Evolutionary conservation across 2,329 filamentous ascomycete genomes (phyloP).

Genomic region (Colletotrichum tofieldiae): DNA sequence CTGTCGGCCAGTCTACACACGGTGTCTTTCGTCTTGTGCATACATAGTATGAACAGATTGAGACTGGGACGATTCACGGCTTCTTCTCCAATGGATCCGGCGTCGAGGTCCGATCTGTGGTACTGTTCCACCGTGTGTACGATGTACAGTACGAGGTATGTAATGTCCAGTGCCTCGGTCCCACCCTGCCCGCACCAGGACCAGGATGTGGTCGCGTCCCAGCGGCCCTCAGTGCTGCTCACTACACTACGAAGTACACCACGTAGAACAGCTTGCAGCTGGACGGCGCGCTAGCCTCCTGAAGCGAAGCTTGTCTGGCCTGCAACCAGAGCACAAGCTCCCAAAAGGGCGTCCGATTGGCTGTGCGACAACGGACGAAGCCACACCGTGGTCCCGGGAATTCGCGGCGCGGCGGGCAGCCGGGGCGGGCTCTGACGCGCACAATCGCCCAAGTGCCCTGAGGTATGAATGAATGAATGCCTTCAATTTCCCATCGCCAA

Average conservation of each 20-base stretch:
- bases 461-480: slow-evolving; percentile 13
- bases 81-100: not conserved
- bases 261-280: not conserved
- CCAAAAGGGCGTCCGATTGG: slow-evolving; percentile 25
- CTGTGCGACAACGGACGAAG: slow-evolving; percentile 27
- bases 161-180: not conserved
- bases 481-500: slow-evolving; percentile 26
- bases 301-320: slow-evolving; percentile 25
- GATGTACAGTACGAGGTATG: too few relatives aligned
- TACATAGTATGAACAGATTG: too few relatives aligned
- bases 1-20: too few relatives aligned
- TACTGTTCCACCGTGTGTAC: too few relatives aligned
- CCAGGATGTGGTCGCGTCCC: not conserved
- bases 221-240: not conserved
- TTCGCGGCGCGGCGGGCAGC: slow-evolving; percentile 30
- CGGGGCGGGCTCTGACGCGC: slow-evolving; percentile 38
- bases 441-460: slow-evolving; percentile 31
- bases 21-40: too few relatives aligned
- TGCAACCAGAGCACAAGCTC: slow-evolving; percentile 44
- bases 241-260: too few relatives aligned
- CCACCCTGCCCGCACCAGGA: not conserved
- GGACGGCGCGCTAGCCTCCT: not conserved
- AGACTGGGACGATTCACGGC: too few relatives aligned
- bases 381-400: slow-evolving; percentile 25
- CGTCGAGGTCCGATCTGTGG: not conserved